Base-by-base conservation (phyloP, 257 asterid genomes). In the Fraxinus quadrangulata region DNA sequence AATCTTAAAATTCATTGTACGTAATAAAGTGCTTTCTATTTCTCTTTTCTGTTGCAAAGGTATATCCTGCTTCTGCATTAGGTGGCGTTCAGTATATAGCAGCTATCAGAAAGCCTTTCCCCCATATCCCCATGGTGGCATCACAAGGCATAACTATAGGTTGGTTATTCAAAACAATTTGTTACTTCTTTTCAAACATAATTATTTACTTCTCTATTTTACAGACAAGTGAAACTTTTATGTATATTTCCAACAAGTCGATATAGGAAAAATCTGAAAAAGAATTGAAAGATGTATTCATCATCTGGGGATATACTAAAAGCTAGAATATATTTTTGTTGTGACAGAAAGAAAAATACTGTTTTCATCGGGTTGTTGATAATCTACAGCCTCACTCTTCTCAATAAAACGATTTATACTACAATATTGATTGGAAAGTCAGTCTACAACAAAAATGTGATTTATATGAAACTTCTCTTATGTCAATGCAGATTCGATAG, bases 131-230 rank as follows among this genome's bases (percentile, higher is more conserved):
- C 17, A 45, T 93, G 89, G 93, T 92, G 67, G 98, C 97, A 77
- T 92, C 98, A 79, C 98, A 93, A 83, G 98, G 98, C 85, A 86
- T 93, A 75, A 73, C 86, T 61, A 56, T 90, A 84, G 98, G 98
- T 93, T 45, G 76, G 89, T 79, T 72, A 63, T 72, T 67, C 51
- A 78, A 70, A 67, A 26, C 24, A 51, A 26, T 63, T 63, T 30
- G 47, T 71, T 33, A 30, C 56, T 65, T 63, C n/a, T 19, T 76
- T 71, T 51, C 49, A 72, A 33, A 36, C 40, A 54, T 61, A 23
- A 23, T 61, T 61, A 61, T 61, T 61, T 61, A n/a, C 67, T 61
- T 61, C 33, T 61, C 68, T 24, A 23, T 23, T 23, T 51, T 51
- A 51, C 6, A 14, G n/a, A 51, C 63, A 17, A 51, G 23, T 51